A percentile compares a stretch with the other conserved stretches of the same genome.
Conservation (phyloP, 495 filamentous ascomycete genomes). For the Trichoderma reesei region DNA sequence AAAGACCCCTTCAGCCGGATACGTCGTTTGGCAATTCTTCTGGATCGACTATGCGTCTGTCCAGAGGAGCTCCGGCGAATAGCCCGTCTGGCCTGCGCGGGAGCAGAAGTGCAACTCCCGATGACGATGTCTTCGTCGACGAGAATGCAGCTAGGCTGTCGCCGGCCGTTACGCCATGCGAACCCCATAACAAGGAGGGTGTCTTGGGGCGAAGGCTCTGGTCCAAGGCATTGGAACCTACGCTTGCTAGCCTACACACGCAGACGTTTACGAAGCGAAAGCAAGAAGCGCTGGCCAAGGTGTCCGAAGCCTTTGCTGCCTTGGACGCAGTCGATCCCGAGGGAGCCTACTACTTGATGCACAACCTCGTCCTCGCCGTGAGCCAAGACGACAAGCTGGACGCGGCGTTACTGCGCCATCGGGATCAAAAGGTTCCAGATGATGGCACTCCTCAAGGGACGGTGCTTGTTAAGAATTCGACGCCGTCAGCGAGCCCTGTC, state of each 20-base stretch:
- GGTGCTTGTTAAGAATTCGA: slow-evolving; percentile 33
- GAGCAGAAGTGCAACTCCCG: slow-evolving; percentile 24
- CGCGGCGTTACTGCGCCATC: slow-evolving; percentile 24
- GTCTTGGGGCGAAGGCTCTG: slow-evolving; percentile 70
- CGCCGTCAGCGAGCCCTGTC: slow-evolving; percentile 22
- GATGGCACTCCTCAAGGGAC: slow-evolving; percentile 33
- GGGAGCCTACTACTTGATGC: slow-evolving; percentile 75
- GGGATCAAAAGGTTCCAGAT: slow-evolving; percentile 15
- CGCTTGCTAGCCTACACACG: slow-evolving; percentile 73
- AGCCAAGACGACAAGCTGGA: slow-evolving; percentile 33
- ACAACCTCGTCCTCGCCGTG: slow-evolving; percentile 45
- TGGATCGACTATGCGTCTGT: slow-evolving; percentile 82
- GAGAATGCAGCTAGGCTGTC: slow-evolving; percentile 38
- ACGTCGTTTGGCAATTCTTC: slow-evolving; percentile 83
- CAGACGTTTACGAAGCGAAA: slow-evolving; percentile 66
- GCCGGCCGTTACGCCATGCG: slow-evolving; percentile 24
- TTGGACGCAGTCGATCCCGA: slow-evolving; percentile 86
- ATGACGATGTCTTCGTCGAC: slow-evolving; percentile 21
- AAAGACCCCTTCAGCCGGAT: slow-evolving; percentile 70
- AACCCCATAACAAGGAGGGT: slow-evolving; percentile 64
- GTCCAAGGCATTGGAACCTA: slow-evolving; percentile 64
- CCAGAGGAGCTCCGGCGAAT: slow-evolving; percentile 72
- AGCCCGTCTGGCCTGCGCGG: slow-evolving; percentile 37
- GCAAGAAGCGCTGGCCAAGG: slow-evolving; percentile 66
- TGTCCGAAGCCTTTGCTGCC: slow-evolving; percentile 74